Conservation (phyloP, 352 stramenopile genomes). For the Phytopythium kandeliae region DNA sequence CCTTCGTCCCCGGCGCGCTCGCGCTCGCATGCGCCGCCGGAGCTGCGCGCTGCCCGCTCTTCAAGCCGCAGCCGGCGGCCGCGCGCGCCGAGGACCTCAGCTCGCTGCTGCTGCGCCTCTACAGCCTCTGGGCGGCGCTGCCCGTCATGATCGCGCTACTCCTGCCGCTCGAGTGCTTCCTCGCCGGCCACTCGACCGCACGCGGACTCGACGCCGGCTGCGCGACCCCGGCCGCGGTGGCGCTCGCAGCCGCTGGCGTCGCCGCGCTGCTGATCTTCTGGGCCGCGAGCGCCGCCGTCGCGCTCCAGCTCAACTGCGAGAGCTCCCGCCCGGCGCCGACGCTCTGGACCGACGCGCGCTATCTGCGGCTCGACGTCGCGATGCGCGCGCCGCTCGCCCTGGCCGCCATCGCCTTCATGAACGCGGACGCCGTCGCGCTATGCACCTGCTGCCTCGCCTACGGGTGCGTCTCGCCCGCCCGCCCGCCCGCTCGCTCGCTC, state of each 20-base stretch:
- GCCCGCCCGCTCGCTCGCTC: not conserved
- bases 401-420: slow-evolving; percentile 31
- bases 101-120: slow-evolving; percentile 38
- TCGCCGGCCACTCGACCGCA: slow-evolving; percentile 32
- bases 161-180: slow-evolving; percentile 44
- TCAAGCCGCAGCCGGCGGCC: slow-evolving; percentile 48
- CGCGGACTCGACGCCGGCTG: slow-evolving; percentile 21
- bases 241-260: slow-evolving; percentile 20
- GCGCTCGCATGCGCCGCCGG: slow-evolving; percentile 26
- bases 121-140: slow-evolving; percentile 45
- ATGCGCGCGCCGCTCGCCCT: slow-evolving; percentile 44
- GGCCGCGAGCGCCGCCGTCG: slow-evolving; percentile 21
- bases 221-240: slow-evolving; percentile 30
- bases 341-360: slow-evolving; percentile 56
- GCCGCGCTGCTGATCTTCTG: slow-evolving; percentile 22
- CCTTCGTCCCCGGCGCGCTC: slow-evolving; percentile 29
- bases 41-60: slow-evolving; percentile 47
- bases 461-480: slow-evolving; percentile 22
- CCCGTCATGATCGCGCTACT: slow-evolving; percentile 46
- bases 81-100: slow-evolving; percentile 43
- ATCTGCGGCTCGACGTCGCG: slow-evolving; percentile 25
- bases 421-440: slow-evolving; percentile 29
- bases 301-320: slow-evolving; percentile 62
- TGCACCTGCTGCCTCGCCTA: slow-evolving; percentile 19
- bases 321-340: slow-evolving; percentile 36